These are phyloP conservation scores for Phylloporus rhodoxanthus DNA, from an alignment of 768 basidiomycete species.

Conservation along the genomic window DNA sequence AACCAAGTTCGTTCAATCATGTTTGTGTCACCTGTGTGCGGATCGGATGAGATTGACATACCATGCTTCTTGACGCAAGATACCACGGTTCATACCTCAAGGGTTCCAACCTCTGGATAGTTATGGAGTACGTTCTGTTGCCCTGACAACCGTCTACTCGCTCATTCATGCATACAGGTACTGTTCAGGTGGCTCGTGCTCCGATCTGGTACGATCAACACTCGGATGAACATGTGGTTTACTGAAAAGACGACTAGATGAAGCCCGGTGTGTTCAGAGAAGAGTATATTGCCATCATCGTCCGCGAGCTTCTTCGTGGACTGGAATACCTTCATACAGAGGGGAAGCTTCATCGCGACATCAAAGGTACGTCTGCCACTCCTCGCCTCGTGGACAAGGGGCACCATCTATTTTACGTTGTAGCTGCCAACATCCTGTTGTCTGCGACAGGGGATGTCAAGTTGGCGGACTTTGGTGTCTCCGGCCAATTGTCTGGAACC, in stretches of 20 bases:
- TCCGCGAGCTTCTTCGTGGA: constrained; percentile 85
- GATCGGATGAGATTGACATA: constrained; percentile 29
- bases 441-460: constrained; percentile 94
- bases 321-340: constrained; percentile 94
- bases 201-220: constrained; percentile 69
- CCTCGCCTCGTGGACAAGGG: not conserved
- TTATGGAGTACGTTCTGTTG: constrained; percentile 75
- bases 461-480: constrained; percentile 97
- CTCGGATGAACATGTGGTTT: constrained; percentile 1
- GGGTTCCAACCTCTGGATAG: constrained; percentile 96
- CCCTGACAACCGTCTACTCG: not conserved
- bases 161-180: constrained; percentile 48
- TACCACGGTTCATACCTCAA: constrained; percentile 97
- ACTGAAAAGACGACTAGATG: constrained; percentile 55
- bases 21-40: constrained; percentile 25
- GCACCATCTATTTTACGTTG: not conserved
- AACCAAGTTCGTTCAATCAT: constrained; percentile 66
- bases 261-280: constrained; percentile 97
- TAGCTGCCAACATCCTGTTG: constrained; percentile 91
- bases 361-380: constrained; percentile 67
- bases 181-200: constrained; percentile 96
- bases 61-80: constrained; percentile 37
- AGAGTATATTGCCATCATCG: constrained; percentile 97
- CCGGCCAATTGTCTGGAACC: constrained; percentile 91
- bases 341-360: constrained; percentile 97